Evolutionary conservation across 1,284 basidiomycete species (phyloP).

Genomic region (Moesziomyces globuligerus): DNA sequence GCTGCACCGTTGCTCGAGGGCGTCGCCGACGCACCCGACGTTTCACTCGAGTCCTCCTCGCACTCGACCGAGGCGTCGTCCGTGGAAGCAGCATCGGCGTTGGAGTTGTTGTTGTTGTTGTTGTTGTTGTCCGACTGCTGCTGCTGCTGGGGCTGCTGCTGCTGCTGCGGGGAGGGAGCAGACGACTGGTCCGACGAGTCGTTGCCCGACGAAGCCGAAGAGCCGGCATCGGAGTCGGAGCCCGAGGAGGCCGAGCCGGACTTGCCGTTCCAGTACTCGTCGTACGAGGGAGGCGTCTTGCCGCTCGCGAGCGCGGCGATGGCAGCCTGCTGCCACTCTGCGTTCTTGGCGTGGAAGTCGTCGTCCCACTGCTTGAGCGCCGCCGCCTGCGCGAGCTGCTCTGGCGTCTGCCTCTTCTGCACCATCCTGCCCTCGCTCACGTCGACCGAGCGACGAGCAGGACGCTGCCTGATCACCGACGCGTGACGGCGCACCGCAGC

Average conservation of each 20-base stretch:
- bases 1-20: constrained; percentile 13
- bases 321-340: constrained; percentile 56
- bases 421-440: constrained; percentile 27
- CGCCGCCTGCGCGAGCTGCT: constrained; percentile 38
- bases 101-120: neutral
- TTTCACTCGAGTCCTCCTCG: constrained; percentile 11
- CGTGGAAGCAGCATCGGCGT: constrained; percentile 3
- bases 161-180: constrained; percentile 7
- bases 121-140: no score
- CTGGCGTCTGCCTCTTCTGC: constrained; percentile 38
- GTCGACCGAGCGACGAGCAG: constrained; percentile 29
- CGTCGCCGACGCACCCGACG: neutral
- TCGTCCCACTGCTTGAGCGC: constrained; percentile 41
- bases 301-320: constrained; percentile 44
- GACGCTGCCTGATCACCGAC: constrained; percentile 19
- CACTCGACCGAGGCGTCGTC: constrained; percentile 25
- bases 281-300: constrained; percentile 45
- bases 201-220: constrained; percentile 57
- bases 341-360: constrained; percentile 49
- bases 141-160: constrained; percentile 4
- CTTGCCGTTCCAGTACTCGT: constrained; percentile 44
- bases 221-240: constrained; percentile 65
- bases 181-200: constrained; percentile 46
- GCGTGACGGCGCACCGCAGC: constrained; percentile 36
- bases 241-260: constrained; percentile 56